Conservation (phyloP, 2,329 filamentous ascomycete species). For the Colletotrichum godetiae region DNA sequence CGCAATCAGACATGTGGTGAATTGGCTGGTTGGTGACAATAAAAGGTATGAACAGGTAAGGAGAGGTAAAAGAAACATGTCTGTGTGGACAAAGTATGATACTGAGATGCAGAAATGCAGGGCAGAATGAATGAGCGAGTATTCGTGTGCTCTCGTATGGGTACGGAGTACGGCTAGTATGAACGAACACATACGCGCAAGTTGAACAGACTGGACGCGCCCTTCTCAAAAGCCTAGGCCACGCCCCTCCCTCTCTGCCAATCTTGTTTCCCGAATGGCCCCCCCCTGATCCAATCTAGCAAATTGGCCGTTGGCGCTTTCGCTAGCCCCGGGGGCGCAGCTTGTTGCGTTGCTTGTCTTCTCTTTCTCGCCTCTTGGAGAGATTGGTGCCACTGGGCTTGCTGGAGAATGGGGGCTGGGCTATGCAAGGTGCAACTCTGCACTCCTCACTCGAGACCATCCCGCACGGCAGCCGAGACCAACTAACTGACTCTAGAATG, state of each 20-base stretch:
- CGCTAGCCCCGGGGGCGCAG: conserved; percentile 26
- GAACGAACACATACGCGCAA: background rate
- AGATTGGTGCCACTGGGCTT: background rate
- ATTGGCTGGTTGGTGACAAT: background rate
- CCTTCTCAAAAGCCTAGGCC: background rate
- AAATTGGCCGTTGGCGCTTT: conserved; percentile 21
- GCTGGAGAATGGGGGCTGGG: background rate
- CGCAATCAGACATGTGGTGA: background rate
- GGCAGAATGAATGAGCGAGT: background rate
- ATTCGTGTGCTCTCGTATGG: too few species aligned
- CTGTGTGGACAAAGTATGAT: too few species aligned
- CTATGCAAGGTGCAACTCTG: background rate
- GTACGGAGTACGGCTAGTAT: background rate
- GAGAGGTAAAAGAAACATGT: too few species aligned
- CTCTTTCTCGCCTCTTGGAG: background rate
- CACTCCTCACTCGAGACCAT: background rate
- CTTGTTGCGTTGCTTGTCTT: background rate
- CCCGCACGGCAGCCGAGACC: too few species aligned
- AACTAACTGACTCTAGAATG: background rate
- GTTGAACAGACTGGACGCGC: background rate
- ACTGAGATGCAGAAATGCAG: background rate
- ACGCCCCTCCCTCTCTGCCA: conserved; percentile 6
- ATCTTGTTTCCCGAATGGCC: conserved; percentile 3
- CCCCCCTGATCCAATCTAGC: conserved; percentile 22
- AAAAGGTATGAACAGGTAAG: background rate